Evolutionary conservation across 225 moss, liverwort and hornwort species (phyloP).

Genomic region (Climacium dendroides): DNA sequence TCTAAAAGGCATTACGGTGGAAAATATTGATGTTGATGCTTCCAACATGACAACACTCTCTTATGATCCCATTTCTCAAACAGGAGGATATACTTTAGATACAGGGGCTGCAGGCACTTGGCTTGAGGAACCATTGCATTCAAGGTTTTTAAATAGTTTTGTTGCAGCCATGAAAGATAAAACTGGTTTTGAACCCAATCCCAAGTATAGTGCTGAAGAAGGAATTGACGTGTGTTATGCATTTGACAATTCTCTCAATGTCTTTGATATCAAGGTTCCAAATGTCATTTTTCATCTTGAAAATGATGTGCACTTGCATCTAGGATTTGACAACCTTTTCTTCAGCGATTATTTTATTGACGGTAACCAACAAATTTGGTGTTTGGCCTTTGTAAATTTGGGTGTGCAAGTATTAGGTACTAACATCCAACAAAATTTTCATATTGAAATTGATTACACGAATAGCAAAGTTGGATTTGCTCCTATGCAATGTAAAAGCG

Average conservation of each 20-base stretch:
- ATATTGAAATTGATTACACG: background rate
- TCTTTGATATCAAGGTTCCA: background rate
- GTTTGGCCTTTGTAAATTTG: background rate
- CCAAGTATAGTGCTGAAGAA: background rate
- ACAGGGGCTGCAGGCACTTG: background rate
- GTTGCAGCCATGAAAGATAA: background rate
- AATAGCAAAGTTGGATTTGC: background rate
- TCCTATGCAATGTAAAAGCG: background rate
- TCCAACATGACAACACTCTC: background rate
- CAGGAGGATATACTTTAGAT: accelerated
- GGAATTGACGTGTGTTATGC: background rate
- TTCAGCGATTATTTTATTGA: accelerated
- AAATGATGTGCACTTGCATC: background rate
- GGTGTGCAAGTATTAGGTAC: background rate
- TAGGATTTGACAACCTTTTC: background rate
- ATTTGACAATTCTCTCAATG: background rate
- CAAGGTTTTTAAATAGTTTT: background rate
- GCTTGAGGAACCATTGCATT: background rate
- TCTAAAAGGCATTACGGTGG: background rate
- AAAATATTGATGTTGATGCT: background rate
- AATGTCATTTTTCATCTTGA: background rate
- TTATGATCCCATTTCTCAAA: background rate
- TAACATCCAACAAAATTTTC: background rate
- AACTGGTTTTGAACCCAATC: background rate
- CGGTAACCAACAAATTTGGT: background rate